Evolutionary conservation across 306 rosid species (phyloP), one percentile per base, ranked within the genome.

Genomic region (Ormosia semicastrata): DNA sequence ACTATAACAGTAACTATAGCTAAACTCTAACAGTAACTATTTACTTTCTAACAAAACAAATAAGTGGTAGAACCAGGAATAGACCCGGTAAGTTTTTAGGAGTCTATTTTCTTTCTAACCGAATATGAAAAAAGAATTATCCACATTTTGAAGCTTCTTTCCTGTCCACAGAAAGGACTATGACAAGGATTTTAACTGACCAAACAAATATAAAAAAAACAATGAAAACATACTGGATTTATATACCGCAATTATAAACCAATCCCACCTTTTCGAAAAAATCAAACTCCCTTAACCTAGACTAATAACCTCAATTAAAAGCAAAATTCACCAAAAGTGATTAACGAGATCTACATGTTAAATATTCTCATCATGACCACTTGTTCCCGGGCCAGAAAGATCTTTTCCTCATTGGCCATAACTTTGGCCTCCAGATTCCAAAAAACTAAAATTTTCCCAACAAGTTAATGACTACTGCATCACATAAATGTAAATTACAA

Each of bases 381-480:
- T 37, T 8, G 53, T 33, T 70, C 34, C 41, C 17, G 6, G 73
- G 6, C 34, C 43, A 36, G 18, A 33, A 70, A 62, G 66, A 71
- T 65, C 7, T 18, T 60, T 62, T 71, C 52, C 52, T 49, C 15
- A 71, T 36, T 33, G 52, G 7, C 77, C 10, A 71, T 71, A 8
- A 46, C 67, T 39, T 37, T 2, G 8, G n/a, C 66, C 66, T 37
- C 49, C 4, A 40, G 13, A 46, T 75, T 56, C 17, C 63, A 3
- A 15, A 37, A 33, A n/a, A 14, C 2, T 12, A 29, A 54, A 65
- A 41, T 7, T 15, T 50, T 14, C 54, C 54, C 53, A 65, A 7
- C 68, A 41, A 74, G 8, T 64, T 64, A 11, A 75, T 75, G 74
- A 74, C 32, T 39, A n/a, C 30, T 29, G 46, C 39, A 67, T 78